phyloP scores from a whole-genome alignment of 139 green algal genomes.

The Bryopsis sp. region DNA sequence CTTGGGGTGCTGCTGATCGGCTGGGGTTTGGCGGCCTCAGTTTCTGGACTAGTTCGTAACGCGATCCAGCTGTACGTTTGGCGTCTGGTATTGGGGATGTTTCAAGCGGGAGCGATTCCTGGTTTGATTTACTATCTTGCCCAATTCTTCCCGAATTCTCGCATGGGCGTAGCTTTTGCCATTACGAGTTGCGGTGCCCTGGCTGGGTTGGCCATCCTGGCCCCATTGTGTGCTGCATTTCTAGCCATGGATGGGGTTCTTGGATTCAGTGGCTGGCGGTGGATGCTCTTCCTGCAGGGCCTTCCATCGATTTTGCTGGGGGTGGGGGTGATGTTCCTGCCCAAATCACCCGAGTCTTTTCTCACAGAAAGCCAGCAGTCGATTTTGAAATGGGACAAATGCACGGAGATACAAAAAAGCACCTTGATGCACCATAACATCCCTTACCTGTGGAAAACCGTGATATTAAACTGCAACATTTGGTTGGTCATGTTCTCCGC shows the following conservation, averaged over 20 bases:
- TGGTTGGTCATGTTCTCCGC: too few species aligned
- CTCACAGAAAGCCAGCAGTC: too few species aligned
- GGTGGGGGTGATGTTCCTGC: neutral
- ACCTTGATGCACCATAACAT: too few species aligned
- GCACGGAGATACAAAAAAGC: too few species aligned
- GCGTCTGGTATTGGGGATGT: slow-evolving; percentile 46
- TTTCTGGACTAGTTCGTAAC: slow-evolving; percentile 28
- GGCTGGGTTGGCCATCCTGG: neutral
- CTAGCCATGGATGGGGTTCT: slow-evolving; percentile 3
- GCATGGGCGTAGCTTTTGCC: slow-evolving; percentile 9
- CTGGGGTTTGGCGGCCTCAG: slow-evolving; percentile 43
- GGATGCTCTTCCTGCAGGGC: slow-evolving; percentile 8
- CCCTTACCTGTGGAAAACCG: too few species aligned
- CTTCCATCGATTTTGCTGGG: neutral
- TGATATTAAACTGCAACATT: too few species aligned
- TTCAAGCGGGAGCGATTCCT: slow-evolving; percentile 51
- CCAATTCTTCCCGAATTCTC: slow-evolving; percentile 19
- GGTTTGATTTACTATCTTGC: slow-evolving; percentile 29
- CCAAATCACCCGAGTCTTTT: too few species aligned
- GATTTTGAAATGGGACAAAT: too few species aligned
- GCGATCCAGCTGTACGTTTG: slow-evolving; percentile 36
- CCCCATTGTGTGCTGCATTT: neutral
- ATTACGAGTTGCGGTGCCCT: neutral
- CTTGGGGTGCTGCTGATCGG: slow-evolving; percentile 35
- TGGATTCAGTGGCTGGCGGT: neutral